Percentiles rank a stretch among this genome's conserved stretches.
These are phyloP conservation scores for Penicillium corylophilum DNA, from an alignment of 2,329 filamentous ascomycete genomes.

Conservation along the genomic window DNA sequence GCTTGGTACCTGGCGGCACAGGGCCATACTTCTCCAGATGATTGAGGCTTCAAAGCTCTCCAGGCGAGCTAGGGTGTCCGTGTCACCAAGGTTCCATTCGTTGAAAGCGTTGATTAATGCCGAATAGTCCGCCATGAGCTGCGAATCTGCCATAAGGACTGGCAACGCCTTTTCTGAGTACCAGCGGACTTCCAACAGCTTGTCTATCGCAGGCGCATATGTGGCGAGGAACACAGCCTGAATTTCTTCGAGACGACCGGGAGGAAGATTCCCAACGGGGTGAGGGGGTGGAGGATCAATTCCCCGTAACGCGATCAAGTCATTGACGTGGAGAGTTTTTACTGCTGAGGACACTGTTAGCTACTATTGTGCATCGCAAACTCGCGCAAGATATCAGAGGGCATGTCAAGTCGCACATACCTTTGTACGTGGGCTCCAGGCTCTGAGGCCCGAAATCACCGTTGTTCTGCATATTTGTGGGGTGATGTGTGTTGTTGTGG, in stretches of 20 bases:
- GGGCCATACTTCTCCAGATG: conserved; percentile 58
- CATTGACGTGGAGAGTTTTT: conserved; percentile 69
- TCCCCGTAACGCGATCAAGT: conserved; percentile 66
- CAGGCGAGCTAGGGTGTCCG: conserved; percentile 37
- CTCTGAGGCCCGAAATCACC: conserved; percentile 25
- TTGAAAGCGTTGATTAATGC: conserved; percentile 58
- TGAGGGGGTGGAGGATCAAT: conserved; percentile 58
- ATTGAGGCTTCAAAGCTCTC: conserved; percentile 59
- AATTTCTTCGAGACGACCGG: conserved; percentile 61
- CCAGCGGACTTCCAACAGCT: conserved; percentile 81
- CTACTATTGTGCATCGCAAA: conserved; percentile 5
- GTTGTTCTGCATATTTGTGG: conserved; percentile 36
- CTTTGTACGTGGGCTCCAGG: conserved; percentile 24
- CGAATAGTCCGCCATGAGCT: conserved; percentile 65
- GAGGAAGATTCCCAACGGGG: conserved; percentile 47
- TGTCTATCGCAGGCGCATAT: conserved; percentile 71
- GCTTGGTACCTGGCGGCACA: conserved; percentile 49
- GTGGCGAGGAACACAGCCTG: conserved; percentile 71
- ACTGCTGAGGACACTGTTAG: conserved; percentile 51
- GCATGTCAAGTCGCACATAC: conserved; percentile 3
- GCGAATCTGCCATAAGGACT: conserved; percentile 55
- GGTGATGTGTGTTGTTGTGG: conserved; percentile 28
- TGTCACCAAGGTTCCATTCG: conserved; percentile 39
- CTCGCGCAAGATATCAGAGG: not conserved
- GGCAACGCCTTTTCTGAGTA: conserved; percentile 60